A percentile compares a stretch with the other conserved stretches of the same genome.
Conservation (phyloP, 306 rosid genomes). For the Lathyrus oleraceus region DNA sequence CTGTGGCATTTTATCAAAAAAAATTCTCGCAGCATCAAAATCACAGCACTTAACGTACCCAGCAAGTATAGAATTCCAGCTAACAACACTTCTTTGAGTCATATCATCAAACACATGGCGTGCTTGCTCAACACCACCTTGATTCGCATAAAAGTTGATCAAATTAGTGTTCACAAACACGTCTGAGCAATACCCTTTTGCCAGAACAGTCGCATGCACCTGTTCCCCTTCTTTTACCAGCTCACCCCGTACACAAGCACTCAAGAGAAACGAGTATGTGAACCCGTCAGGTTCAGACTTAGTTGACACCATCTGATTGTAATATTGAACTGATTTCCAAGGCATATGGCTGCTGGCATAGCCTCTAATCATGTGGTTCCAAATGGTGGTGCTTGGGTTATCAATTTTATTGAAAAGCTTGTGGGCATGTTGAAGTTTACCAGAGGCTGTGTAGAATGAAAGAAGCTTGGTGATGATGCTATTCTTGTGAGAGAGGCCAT, state of each 20-base stretch:
- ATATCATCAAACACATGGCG: slow-evolving; percentile 61
- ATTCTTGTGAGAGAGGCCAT: slow-evolving; percentile 55
- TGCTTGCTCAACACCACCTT: slow-evolving; percentile 44
- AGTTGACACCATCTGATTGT: slow-evolving; percentile 45
- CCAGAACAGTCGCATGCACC: slow-evolving; percentile 57
- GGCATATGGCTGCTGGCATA: slow-evolving; percentile 43
- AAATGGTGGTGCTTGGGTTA: slow-evolving; percentile 53
- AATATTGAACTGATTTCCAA: slow-evolving; percentile 45
- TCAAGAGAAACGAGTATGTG: slow-evolving; percentile 65
- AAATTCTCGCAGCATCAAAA: slow-evolving; percentile 44
- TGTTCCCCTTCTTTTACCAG: slow-evolving; percentile 65
- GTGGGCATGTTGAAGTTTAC: slow-evolving; percentile 39
- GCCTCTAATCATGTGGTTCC: slow-evolving; percentile 69
- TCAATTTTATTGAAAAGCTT: slow-evolving; percentile 35
- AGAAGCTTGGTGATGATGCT: slow-evolving; percentile 54
- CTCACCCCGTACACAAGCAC: slow-evolving; percentile 61
- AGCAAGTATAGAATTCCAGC: slow-evolving; percentile 67
- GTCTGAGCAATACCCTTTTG: slow-evolving; percentile 60
- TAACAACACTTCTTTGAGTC: slow-evolving; percentile 57
- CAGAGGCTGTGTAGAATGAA: slow-evolving; percentile 50
- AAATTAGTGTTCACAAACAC: slow-evolving; percentile 60
- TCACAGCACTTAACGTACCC: slow-evolving; percentile 54
- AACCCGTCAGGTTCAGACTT: slow-evolving; percentile 56
- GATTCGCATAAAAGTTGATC: slow-evolving; percentile 47
- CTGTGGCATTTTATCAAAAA: slow-evolving; percentile 57